phyloP scores from a whole-genome alignment of 768 basidiomycete species.

The Trametopsis cervina region DNA sequence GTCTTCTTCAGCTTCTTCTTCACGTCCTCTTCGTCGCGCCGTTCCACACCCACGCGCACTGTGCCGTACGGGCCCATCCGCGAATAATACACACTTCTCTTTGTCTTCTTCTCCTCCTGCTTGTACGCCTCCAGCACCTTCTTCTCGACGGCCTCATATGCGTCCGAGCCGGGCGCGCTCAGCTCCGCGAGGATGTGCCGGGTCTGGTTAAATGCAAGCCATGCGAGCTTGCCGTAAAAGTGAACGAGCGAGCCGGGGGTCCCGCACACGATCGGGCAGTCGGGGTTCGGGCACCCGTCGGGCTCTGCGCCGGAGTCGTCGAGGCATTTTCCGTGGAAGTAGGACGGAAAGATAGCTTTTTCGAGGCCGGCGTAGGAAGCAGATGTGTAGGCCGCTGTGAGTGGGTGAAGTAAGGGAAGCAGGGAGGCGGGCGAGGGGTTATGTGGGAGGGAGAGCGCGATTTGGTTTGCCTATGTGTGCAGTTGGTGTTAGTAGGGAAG shows the following conservation, averaged over 20 bases:
- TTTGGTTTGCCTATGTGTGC: conserved; percentile 28
- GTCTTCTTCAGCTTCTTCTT: conserved; percentile 25
- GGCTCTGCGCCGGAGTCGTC: conserved; percentile 45
- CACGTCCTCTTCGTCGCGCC: conserved; percentile 18
- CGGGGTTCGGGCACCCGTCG: conserved; percentile 68
- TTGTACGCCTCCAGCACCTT: conserved; percentile 32
- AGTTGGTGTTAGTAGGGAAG: conserved; percentile 13
- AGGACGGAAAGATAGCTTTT: conserved; percentile 57
- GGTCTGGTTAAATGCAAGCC: conserved; percentile 43
- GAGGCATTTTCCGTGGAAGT: conserved; percentile 72
- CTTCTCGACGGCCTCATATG: conserved; percentile 37
- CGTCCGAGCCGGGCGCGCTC: conserved; percentile 30
- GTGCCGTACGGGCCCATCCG: conserved; percentile 5
- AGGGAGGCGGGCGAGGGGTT: conserved; percentile 15
- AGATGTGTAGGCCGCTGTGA: conserved; percentile 40
- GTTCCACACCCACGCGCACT: conserved; percentile 5
- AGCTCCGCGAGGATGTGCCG: conserved; percentile 27
- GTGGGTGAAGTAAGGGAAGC: conserved; percentile 35
- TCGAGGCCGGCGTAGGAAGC: conserved; percentile 38
- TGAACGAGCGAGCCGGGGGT: conserved; percentile 78
- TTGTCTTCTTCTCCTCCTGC: conserved; percentile 6
- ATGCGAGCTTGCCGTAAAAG: conserved; percentile 45
- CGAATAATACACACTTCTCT: conserved; percentile 3
- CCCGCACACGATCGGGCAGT: conserved; percentile 73
- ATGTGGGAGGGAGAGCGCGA: conserved; percentile 29